Evolutionary conservation across 768 basidiomycete species (phyloP), one percentile per base, ranked within the genome.

Genomic region (Naganishia friedmannii): DNA sequence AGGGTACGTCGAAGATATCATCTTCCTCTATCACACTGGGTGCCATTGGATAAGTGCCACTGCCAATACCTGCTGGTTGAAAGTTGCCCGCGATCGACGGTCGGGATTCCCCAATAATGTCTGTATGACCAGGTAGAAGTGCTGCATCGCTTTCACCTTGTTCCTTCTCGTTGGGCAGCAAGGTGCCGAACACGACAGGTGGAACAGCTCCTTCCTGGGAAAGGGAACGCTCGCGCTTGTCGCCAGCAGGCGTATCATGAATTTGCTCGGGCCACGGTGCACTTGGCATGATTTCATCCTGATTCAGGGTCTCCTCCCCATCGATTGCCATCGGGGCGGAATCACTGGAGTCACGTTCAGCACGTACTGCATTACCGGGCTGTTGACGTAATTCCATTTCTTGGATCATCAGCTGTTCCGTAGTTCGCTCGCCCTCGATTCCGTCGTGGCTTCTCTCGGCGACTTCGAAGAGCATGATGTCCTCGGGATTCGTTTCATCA

Each of bases 401-500:
- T 21, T 63, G 37, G 1, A 63, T 63, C n/a, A 29, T 29, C 12
- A 63, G 9, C n/a, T 63, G 60, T 45, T 63, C 60, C 42, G 60
- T 63, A 17, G 60, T 63, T 19, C 60, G 37, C 1, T 45, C 26
- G 39, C 42, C 60, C 42, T 45, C 60, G 26, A 63, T 63, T 17
- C 60, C 60, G 5, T 17, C 7, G 23, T 26, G 60, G 28, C 39
- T 15, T 42, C 60, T 26, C 29, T 63, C 60, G 15, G 60, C 65
- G 7, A 53, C 21, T 39, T 68, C 58, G 17, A 57, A 53, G 6
- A 65, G 39, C 8, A 54, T 53, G 32, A 70, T 15, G n/a, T 53
- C 69, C 3, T 65, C 17, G 13, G 69, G 53, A 29, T 70, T 42
- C 29, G 69, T 70, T 53, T 70, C 69, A 23, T 70, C 69, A n/a